A percentile compares a stretch with the other conserved stretches of the same genome.
Evolutionary conservation across 2,329 filamentous ascomycete genomes (phyloP).

Genomic region (Sarocladiaceae sp.): DNA sequence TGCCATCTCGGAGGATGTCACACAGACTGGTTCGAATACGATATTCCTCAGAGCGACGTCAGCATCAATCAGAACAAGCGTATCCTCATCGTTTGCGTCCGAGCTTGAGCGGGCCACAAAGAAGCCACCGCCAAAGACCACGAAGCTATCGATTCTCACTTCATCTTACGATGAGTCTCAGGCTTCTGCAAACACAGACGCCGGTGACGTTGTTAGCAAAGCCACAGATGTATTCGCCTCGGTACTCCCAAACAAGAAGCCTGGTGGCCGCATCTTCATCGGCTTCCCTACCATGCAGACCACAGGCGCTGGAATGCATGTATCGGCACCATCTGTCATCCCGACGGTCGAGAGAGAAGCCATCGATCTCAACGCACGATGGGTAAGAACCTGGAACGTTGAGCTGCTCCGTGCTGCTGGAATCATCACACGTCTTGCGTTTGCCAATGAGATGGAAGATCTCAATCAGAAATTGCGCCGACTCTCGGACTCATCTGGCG

Average conservation of each 20-base stretch:
- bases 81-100: slow-evolving; percentile 67
- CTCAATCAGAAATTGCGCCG: slow-evolving; percentile 59
- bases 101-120: slow-evolving; percentile 96
- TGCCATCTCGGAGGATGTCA: slow-evolving; percentile 65
- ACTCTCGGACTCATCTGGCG: slow-evolving; percentile 38
- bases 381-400: slow-evolving; percentile 91
- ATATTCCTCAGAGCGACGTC: slow-evolving; percentile 89
- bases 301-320: slow-evolving; percentile 87
- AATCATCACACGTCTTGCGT: slow-evolving; percentile 84
- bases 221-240: slow-evolving; percentile 81
- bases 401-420: slow-evolving; percentile 90
- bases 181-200: slow-evolving; percentile 52
- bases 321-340: slow-evolving; percentile 93
- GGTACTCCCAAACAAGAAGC: slow-evolving; percentile 80
- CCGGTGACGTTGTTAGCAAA: slow-evolving; percentile 44
- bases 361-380: slow-evolving; percentile 92
- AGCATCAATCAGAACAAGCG: slow-evolving; percentile 73
- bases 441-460: slow-evolving; percentile 79
- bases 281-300: slow-evolving; percentile 97
- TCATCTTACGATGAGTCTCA: slow-evolving; percentile 82
- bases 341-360: slow-evolving; percentile 96
- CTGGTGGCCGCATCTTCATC: slow-evolving; percentile 85
- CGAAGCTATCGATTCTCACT: slow-evolving; percentile 81
- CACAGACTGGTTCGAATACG: slow-evolving; percentile 65
- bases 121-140: slow-evolving; percentile 87